A percentile compares a stretch with the other conserved stretches of the same genome.
phyloP scores from a whole-genome alignment of 106 monocot genomes.

The Dendrobium catenatum region DNA sequence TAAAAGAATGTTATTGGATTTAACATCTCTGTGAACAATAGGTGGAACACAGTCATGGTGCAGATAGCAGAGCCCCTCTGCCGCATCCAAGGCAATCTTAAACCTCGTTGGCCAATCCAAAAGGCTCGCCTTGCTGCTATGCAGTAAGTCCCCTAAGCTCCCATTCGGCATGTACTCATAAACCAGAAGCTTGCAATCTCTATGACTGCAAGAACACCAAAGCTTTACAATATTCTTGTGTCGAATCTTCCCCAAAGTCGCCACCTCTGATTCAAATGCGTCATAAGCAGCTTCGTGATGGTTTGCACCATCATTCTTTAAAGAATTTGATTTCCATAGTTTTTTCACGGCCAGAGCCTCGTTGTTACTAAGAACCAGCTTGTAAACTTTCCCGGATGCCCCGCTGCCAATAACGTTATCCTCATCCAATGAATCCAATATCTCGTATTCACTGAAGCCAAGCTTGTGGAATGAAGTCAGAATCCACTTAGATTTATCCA shows the following conservation, averaged over 20 bases:
- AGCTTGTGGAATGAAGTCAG: slow-evolving; percentile 71
- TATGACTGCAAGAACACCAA: slow-evolving; percentile 12
- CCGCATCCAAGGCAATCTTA: slow-evolving; percentile 23
- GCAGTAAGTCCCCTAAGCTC: slow-evolving; percentile 21
- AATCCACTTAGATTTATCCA: slow-evolving; percentile 41
- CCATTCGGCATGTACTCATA: slow-evolving; percentile 30
- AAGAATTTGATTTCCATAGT: slow-evolving; percentile 11
- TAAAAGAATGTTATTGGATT: slow-evolving; percentile 24
- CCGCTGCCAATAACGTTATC: slow-evolving; percentile 40
- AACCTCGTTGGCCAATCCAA: slow-evolving; percentile 21
- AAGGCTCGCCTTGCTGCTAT: slow-evolving; percentile 11
- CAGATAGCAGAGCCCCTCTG: slow-evolving; percentile 22
- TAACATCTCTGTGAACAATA: slow-evolving; percentile 26
- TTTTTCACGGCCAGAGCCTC: slow-evolving; percentile 41
- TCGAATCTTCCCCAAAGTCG: slow-evolving; percentile 14
- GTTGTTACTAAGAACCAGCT: slow-evolving; percentile 21
- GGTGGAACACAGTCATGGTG: slow-evolving; percentile 26
- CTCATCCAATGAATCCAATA: slow-evolving; percentile 26
- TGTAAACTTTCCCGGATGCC: slow-evolving; percentile 44
- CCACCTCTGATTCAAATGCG: slow-evolving; percentile 17
- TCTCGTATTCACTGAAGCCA: slow-evolving; percentile 31
- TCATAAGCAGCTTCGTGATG: background rate
- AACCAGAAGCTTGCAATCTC: slow-evolving; percentile 17
- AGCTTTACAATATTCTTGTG: slow-evolving; percentile 28
- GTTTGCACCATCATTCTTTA: background rate